Conservation (phyloP, 2,329 filamentous ascomycete species). For the Metarhizium brunneum region DNA sequence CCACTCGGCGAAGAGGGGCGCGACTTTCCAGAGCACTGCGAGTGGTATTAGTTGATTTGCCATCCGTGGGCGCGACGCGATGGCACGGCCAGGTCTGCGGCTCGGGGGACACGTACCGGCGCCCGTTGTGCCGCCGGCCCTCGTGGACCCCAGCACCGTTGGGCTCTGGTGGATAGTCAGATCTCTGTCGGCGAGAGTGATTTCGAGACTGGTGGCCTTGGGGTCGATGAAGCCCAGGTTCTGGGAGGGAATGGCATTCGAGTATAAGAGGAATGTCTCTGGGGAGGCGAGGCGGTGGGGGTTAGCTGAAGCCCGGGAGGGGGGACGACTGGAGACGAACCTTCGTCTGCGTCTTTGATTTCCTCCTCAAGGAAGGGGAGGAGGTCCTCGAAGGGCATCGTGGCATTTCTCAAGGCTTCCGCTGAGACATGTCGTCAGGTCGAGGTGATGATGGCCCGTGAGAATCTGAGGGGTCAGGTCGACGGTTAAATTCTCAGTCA, state of each 20-base stretch:
- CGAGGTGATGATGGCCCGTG: too few species aligned
- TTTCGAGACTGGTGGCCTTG: conserved; percentile 52
- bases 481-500: too few species aligned
- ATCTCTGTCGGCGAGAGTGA: conserved; percentile 61
- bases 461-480: too few species aligned
- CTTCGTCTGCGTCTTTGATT: conserved; percentile 41
- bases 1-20: conserved; percentile 75
- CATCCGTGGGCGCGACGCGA: too few species aligned
- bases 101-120: conserved; percentile 29
- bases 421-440: background rate
- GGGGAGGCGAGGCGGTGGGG: background rate
- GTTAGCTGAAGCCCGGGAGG: background rate
- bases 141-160: conserved; percentile 65
- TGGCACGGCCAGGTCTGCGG: background rate
- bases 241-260: conserved; percentile 61
- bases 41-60: too few species aligned
- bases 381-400: conserved; percentile 14
- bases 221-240: conserved; percentile 82
- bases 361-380: conserved; percentile 29
- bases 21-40: conserved; percentile 86
- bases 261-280: conserved; percentile 88
- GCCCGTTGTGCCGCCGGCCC: conserved; percentile 50
- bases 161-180: conserved; percentile 78
- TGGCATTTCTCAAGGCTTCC: background rate
- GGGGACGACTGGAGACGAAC: conserved; percentile 14